Evolutionary conservation across 2,329 filamentous ascomycete genomes (phyloP).

Genomic region (Cordyceps tenuipes): DNA sequence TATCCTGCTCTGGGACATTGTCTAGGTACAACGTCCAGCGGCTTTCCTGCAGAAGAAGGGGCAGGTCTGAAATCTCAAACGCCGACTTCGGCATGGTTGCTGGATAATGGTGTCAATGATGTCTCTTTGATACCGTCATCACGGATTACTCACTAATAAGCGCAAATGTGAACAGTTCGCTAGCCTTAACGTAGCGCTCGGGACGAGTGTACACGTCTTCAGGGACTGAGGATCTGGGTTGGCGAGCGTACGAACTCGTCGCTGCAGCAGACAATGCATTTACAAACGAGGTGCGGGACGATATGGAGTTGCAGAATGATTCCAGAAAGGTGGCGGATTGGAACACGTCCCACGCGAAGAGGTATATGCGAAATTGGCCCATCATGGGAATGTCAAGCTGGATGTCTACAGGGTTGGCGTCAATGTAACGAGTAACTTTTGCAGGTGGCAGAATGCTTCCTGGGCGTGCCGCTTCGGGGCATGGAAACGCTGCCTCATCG

Average conservation of each 20-base stretch:
- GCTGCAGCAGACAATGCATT: constrained; percentile 51
- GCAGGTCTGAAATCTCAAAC: constrained; percentile 59
- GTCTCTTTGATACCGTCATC: not conserved
- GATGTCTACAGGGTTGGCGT: constrained; percentile 69
- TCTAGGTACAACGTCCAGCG: constrained; percentile 68
- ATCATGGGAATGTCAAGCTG: constrained; percentile 72
- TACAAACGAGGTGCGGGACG: constrained; percentile 44
- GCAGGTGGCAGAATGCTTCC: constrained; percentile 55
- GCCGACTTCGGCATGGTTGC: constrained; percentile 52
- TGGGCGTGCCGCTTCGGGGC: constrained; percentile 30
- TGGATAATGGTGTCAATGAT: constrained; percentile 17
- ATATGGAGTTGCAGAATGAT: constrained; percentile 48
- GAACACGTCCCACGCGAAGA: constrained; percentile 57
- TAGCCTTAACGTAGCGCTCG: constrained; percentile 59
- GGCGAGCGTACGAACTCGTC: constrained; percentile 51
- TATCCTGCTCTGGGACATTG: constrained; percentile 49
- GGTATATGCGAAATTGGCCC: constrained; percentile 68
- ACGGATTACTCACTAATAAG: constrained; percentile 50
- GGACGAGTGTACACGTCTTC: constrained; percentile 60
- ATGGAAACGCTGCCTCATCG: constrained; percentile 25
- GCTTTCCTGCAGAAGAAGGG: constrained; percentile 52
- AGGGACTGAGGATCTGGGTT: constrained; percentile 47
- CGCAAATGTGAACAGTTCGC: constrained; percentile 60
- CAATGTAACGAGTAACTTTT: constrained; percentile 64
- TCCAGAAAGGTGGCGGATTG: constrained; percentile 49